phyloP scores from a whole-genome alignment of 352 stramenopile genomes.

The Phytophthora tubulina region DNA sequence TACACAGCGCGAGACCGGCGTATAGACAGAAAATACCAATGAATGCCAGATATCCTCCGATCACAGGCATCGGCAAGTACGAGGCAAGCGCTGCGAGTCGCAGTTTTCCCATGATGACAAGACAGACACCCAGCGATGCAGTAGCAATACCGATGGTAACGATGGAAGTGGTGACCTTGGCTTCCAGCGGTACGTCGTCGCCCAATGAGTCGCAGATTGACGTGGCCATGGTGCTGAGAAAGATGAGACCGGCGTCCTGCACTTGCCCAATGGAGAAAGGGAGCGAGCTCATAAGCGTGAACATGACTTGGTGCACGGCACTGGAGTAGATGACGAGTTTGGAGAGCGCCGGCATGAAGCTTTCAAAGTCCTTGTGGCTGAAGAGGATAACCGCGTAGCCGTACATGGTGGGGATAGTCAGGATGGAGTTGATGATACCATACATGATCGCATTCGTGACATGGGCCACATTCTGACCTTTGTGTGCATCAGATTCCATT shows the following conservation, averaged over 20 bases:
- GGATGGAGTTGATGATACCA: slow-evolving; percentile 93
- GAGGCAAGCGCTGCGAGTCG: slow-evolving; percentile 95
- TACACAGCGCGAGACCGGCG: slow-evolving; percentile 91
- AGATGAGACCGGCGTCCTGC: slow-evolving; percentile 98
- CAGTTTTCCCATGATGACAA: slow-evolving; percentile 94
- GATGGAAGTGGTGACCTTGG: slow-evolving; percentile 94
- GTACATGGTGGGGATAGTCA: slow-evolving; percentile 94
- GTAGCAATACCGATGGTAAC: slow-evolving; percentile 94
- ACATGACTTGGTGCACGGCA: slow-evolving; percentile 94
- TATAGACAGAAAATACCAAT: slow-evolving; percentile 97
- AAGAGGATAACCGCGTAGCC: slow-evolving; percentile 98
- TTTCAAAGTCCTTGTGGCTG: slow-evolving; percentile 86
- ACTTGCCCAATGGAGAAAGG: slow-evolving; percentile 98
- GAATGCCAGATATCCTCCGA: slow-evolving; percentile 98
- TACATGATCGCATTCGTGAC: slow-evolving; percentile 83
- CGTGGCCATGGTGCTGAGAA: slow-evolving; percentile 94
- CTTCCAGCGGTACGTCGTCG: slow-evolving; percentile 59
- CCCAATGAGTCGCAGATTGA: slow-evolving; percentile 87
- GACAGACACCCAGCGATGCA: slow-evolving; percentile 87
- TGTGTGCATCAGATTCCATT: neutral
- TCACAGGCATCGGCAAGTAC: slow-evolving; percentile 96
- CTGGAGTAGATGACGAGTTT: slow-evolving; percentile 97
- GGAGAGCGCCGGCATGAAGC: slow-evolving; percentile 90
- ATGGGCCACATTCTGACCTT: slow-evolving; percentile 36
- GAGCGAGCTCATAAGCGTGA: slow-evolving; percentile 90